A percentile compares a stretch with the other conserved stretches of the same genome.
These are phyloP conservation scores for Megacollybia marginata DNA, from an alignment of 768 basidiomycete genomes.

Conservation along the genomic window DNA sequence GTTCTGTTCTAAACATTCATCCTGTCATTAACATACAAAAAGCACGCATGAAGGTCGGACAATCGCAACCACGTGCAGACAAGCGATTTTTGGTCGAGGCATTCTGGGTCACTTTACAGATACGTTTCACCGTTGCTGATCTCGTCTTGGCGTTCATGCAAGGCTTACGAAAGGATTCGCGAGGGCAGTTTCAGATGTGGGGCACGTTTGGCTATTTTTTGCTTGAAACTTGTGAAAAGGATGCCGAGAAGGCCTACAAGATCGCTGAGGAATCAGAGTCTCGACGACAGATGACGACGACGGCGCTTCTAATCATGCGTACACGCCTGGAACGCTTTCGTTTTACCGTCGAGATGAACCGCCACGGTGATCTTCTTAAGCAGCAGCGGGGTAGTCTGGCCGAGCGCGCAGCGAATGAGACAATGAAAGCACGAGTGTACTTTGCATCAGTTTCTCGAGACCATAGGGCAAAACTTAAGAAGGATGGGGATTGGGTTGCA, in stretches of 20 bases:
- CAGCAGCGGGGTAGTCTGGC: background rate
- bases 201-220: background rate
- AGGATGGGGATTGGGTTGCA: background rate
- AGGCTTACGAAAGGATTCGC: background rate
- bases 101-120: constrained; percentile 30
- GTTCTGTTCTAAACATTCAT: background rate
- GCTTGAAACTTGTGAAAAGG: background rate
- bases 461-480: background rate
- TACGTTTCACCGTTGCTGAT: constrained; percentile 27
- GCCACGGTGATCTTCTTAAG: background rate
- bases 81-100: constrained; percentile 38
- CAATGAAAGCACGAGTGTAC: background rate
- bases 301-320: background rate
- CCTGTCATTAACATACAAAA: background rate
- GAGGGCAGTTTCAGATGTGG: background rate
- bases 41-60: constrained; percentile 25
- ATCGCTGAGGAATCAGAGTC: background rate
- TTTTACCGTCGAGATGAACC: background rate
- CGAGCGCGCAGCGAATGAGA: background rate
- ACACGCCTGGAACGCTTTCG: background rate
- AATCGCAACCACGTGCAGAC: constrained; percentile 33
- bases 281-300: background rate
- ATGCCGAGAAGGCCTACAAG: background rate
- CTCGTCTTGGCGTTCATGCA: background rate
- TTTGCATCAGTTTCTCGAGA: background rate